These are phyloP conservation scores for Pyrenochaeta sp. DNA, from an alignment of 2,329 filamentous ascomycete genomes.

Conservation along the genomic window DNA sequence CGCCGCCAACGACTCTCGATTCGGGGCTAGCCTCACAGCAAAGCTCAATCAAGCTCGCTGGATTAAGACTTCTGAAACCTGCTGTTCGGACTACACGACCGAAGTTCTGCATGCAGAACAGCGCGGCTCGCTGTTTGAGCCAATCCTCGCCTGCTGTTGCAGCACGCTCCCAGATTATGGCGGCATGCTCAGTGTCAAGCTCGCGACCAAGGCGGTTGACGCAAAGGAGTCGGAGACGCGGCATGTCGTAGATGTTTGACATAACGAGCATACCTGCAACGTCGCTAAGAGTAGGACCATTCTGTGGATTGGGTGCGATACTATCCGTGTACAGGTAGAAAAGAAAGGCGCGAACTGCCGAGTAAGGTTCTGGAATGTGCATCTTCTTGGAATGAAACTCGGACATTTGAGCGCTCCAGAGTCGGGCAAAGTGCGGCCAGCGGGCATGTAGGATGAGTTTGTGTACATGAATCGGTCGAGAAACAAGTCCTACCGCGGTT, in stretches of 20 bases:
- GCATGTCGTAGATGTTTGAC: conserved; percentile 98
- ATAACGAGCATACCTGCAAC: conserved; percentile 95
- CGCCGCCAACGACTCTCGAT: conserved; percentile 87
- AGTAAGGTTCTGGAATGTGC: conserved; percentile 97
- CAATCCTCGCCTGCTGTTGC: conserved; percentile 90
- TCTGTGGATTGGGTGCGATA: conserved; percentile 62
- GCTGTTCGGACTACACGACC: conserved; percentile 89
- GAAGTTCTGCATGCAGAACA: conserved; percentile 93
- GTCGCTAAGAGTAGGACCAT: conserved; percentile 73
- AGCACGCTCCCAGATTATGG: conserved; percentile 95
- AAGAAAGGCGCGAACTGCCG: conserved; percentile 91
- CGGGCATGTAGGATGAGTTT: conserved; percentile 92
- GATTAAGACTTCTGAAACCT: conserved; percentile 83
- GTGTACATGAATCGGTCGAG: conserved; percentile 90
- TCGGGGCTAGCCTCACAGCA: conserved; percentile 94
- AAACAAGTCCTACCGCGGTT: conserved; percentile 56
- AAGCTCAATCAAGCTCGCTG: conserved; percentile 83
- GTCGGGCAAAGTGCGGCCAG: conserved; percentile 94
- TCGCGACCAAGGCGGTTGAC: conserved; percentile 90
- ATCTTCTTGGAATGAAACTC: conserved; percentile 97
- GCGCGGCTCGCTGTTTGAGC: conserved; percentile 86
- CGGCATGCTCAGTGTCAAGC: conserved; percentile 92
- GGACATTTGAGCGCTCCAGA: conserved; percentile 94
- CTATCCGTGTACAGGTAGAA: conserved; percentile 98
- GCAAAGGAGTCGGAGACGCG: conserved; percentile 87